Percentiles rank a stretch among this genome's conserved stretches.
phyloP scores from a whole-genome alignment of 176 grass and related monocot genomes.

The Olyra latifolia region DNA sequence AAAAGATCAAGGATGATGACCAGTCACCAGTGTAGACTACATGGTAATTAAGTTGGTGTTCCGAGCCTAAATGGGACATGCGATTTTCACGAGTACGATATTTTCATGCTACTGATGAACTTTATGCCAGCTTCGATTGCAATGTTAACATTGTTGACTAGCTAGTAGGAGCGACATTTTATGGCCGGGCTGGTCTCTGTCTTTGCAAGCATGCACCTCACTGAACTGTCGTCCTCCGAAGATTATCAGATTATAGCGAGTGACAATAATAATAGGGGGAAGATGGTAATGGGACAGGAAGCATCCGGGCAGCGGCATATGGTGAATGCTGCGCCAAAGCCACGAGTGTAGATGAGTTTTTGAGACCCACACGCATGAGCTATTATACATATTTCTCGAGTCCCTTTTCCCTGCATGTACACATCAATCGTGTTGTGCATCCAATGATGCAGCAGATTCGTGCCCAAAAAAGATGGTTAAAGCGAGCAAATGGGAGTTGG shows the following conservation, averaged over 20 bases:
- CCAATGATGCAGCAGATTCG: constrained; percentile 2
- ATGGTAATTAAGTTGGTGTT: too few species aligned
- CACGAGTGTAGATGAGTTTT: neutral
- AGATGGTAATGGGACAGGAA: neutral
- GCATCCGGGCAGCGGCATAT: neutral
- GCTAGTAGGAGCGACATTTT: neutral
- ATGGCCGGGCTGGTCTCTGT: neutral
- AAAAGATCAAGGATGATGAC: neutral
- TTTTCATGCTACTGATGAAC: neutral
- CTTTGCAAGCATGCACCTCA: neutral
- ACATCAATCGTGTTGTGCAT: neutral
- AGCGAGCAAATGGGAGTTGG: neutral
- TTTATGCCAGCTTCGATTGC: neutral
- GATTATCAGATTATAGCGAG: neutral
- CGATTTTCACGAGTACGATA: neutral
- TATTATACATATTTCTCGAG: neutral
- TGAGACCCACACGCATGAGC: neutral
- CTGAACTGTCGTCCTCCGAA: neutral
- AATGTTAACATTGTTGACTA: neutral
- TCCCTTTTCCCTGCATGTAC: neutral
- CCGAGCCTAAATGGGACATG: neutral
- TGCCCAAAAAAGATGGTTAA: neutral
- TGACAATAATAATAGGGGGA: neutral
- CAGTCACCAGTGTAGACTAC: neutral
- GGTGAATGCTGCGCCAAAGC: neutral